Evolutionary conservation across 495 filamentous ascomycete genomes (phyloP), one percentile per base, ranked within the genome.

Genomic region (Aspergillus mulundensis): DNA sequence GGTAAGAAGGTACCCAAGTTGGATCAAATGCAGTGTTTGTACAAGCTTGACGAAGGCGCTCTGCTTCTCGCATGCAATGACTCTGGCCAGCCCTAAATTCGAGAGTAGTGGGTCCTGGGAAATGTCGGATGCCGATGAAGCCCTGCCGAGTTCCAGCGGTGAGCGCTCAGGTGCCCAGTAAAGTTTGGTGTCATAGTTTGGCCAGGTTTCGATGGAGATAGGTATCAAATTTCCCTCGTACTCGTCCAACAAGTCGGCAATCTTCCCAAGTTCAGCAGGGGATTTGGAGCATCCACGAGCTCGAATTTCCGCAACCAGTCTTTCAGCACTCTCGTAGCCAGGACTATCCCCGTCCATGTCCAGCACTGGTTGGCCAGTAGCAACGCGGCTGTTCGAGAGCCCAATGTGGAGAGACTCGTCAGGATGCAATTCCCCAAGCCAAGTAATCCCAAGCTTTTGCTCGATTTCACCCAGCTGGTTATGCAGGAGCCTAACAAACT

Each of bases 241-340:
- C 8, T 77, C 68, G 50, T 72, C 61, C n/a, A 77, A 59, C 21
- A 69, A 32, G 12, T 70, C 57, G 10, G 56, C 59, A 40, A 75
- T 62, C 12, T 49, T 48, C 5, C 57, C 57, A 12, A 74, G 58
- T 15, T 70, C 61, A 3, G 50, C 28, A 21, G 25, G 36, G 12
- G 67, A 75, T 20, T 63, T 69, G 14, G 72, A 74, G 39, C 63
- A 67, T n/a, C 72, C 71, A 39, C 61, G 58, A 7, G 57, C 56
- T 28, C 56, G 28, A 12, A 77, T 64, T 19, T 70, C 63, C 0
- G 66, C 47, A 42, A 66, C 56, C 24, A 77, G 56, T 23, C 70
- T 68, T 15, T 56, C 44, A 19, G 25, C 51, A 43, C 68, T 65
- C 15, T 61, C 63, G 41, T 68, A 71, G 24, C 66, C 68, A 39